Evolutionary conservation across 305 asterid species (phyloP), one percentile per base, ranked within the genome.

Genomic region (Fraxinus dipetala): DNA sequence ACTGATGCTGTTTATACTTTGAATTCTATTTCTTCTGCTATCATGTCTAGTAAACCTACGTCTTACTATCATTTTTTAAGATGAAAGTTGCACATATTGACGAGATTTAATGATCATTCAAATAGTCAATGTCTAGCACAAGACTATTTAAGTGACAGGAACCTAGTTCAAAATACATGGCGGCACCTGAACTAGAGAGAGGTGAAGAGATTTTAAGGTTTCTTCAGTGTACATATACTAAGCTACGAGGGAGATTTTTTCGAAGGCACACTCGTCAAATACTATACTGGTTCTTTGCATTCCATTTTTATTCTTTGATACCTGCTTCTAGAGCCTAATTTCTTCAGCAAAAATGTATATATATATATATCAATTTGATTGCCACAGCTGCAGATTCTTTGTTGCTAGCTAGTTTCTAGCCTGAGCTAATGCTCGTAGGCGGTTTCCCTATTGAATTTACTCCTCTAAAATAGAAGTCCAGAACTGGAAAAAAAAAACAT

Each of bases 21-120:
- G 75, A 14, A 70, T 70, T 70, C 40, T 34, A 72, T 34, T 34
- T n/a, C 76, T 72, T 34, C 38, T n/a, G 51, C 51, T 72, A 34
- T 16, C 38, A 34, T 7, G 48, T 7, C 48, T 72, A 16, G 48
- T 72, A 72, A 34, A 32, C 30, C 51, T 18, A 7, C 6, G 3
- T 34, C 76, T 31, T 32, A 34, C 18, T 16, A 72, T 72, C n/a
- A 72, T 72, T n/a, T 72, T 16, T 34, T 34, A 72, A 32, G 26
- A 70, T 14, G 10, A 32, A 31, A 70, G 76, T 38, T 18, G 32
- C 59, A 48, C 56, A 72, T 14, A 14, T 32, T 34, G 76, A 72
- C 76, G 76, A 72, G 14, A 72, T 72, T 32, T 72, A 32, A 34
- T n/a, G 76, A 34, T 72, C 76, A n/a, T 34, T 72, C 76, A 72